Evolutionary conservation across 2,329 filamentous ascomycete species (phyloP), one percentile per base, ranked within the genome.

Genomic region (Diaporthe sp.): DNA sequence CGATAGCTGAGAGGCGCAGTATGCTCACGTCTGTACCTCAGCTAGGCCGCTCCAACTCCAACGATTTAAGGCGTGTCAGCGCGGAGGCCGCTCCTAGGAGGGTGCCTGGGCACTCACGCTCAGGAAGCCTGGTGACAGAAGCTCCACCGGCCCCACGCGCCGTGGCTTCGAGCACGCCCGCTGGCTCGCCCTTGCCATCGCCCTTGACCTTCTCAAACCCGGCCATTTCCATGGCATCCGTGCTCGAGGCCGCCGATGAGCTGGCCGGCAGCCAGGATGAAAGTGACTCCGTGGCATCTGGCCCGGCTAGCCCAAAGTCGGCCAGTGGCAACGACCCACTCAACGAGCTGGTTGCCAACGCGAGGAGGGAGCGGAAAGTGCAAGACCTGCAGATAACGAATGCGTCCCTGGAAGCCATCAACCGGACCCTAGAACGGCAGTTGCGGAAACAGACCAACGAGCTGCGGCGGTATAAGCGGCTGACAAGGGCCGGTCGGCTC

Each of bases 321-420:
- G 86, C 82, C 42, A 85, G 84, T 79, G 87, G 88, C 17, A 84
- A 90, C 22, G 91, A 93, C 73, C 88, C 91, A 10, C 86, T 94
- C 77, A 94, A 91, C 77, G 95, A 97, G 76, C 88, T 95, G 9
- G 95, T 97, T 15, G 91, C 94, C n/a, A 97, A 95, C 82, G 97
- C 97, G 19, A 91, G 97, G 42, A 91, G 95, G 49, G 97, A 98
- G 84, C 92, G 97, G 77, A 99, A 98, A 86, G 96, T 99, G 1
- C 91, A 98, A 79, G 97, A 99, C 82, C 87, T 99, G 8, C 95
- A 99, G 82, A 99, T 99, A 78, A 98, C 94, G 73, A 99, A 99
- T 81, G 97, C 95, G 1, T 98, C 96, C 1, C 89, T 99, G 4
- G 91, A 98, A 74, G 97, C 97, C 55, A 98, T 99, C 85, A 99